Evolutionary conservation across 2,329 filamentous ascomycete species (phyloP).

Genomic region (Ilyonectria destructans): DNA sequence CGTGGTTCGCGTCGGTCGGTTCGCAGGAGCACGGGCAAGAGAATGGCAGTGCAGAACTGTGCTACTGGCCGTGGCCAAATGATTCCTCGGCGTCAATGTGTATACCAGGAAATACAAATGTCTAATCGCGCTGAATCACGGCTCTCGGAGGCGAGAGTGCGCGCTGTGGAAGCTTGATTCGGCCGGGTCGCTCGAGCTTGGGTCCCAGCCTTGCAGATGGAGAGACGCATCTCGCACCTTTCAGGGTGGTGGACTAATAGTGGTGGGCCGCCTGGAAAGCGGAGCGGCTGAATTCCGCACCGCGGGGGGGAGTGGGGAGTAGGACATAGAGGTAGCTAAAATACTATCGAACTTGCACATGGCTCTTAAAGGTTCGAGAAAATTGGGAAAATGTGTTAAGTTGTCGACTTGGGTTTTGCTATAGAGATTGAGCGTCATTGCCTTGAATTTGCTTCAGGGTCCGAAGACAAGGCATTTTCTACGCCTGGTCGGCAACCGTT

Average conservation of each 20-base stretch:
- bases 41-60: not conserved
- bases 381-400: too few relatives aligned
- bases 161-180: slow-evolving; percentile 15
- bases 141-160: not conserved
- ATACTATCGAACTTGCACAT: too few relatives aligned
- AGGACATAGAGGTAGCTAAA: slow-evolving; percentile 12
- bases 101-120: not conserved
- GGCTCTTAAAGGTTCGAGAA: too few relatives aligned
- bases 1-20: not conserved
- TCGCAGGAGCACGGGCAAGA: not conserved
- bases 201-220: slow-evolving; percentile 18
- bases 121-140: not conserved
- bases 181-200: slow-evolving; percentile 12
- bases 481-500: too few relatives aligned
- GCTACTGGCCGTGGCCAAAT: not conserved
- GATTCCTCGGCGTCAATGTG: not conserved
- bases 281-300: slow-evolving; percentile 32
- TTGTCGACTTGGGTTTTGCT: too few relatives aligned
- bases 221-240: slow-evolving; percentile 1
- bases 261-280: slow-evolving; percentile 9
- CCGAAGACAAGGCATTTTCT: too few relatives aligned
- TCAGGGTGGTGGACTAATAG: slow-evolving; percentile 1
- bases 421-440: too few relatives aligned
- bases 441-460: too few relatives aligned
- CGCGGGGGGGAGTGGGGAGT: slow-evolving; percentile 9